Conservation (phyloP, 768 basidiomycete species). For the Pseudohyphozyma bogoriensis region DNA sequence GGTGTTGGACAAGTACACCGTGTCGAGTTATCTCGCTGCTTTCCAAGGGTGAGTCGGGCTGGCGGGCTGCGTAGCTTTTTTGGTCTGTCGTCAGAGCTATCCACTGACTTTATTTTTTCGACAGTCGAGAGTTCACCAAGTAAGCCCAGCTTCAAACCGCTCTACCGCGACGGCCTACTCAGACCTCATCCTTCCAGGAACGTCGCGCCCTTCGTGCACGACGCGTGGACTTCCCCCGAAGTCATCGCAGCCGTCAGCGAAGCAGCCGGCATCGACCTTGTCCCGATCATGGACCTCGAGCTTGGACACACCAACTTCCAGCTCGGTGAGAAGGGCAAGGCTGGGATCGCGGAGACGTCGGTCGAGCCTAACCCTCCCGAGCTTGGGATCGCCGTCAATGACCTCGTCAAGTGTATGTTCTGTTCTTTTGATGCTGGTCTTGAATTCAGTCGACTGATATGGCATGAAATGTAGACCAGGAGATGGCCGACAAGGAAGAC, state of each 20-base stretch:
- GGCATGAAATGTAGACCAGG: neutral
- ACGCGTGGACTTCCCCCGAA: slow-evolving; percentile 14
- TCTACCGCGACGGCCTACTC: no score
- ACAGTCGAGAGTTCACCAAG: slow-evolving; percentile 3
- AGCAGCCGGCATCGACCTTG: slow-evolving; percentile 22
- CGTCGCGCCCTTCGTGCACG: no score
- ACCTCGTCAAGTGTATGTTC: neutral
- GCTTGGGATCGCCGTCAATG: neutral
- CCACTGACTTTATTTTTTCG: neutral
- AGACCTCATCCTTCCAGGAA: no score
- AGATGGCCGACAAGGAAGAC: neutral
- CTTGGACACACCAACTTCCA: slow-evolving; percentile 10
- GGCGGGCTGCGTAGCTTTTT: neutral
- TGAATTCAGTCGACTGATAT: no score
- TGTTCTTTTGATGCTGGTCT: no score
- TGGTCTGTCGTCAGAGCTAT: no score
- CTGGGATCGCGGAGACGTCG: neutral
- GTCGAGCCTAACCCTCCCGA: neutral
- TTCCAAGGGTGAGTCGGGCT: neutral
- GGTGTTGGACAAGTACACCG: slow-evolving; percentile 9
- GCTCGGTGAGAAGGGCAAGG: neutral
- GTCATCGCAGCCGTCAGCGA: slow-evolving; percentile 7
- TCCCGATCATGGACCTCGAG: slow-evolving; percentile 11
- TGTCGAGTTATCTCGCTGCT: neutral
- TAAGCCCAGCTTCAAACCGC: no score